Percentiles rank a stretch among this genome's conserved stretches.
Conservation (phyloP, 495 filamentous ascomycete species). For the Xylaria bambusicola region DNA sequence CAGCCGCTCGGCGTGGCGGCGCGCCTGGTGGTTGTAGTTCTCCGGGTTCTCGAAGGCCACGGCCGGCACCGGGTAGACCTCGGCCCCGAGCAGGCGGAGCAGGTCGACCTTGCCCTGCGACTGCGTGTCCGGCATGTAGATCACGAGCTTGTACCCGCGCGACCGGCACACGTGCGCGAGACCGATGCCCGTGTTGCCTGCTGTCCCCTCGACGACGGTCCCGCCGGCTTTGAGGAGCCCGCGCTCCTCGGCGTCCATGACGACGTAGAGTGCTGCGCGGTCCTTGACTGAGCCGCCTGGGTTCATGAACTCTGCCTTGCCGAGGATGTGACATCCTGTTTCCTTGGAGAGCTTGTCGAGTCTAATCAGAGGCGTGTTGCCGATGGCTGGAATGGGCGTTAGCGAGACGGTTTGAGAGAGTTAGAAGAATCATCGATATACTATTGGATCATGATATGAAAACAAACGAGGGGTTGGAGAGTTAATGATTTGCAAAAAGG, state of each 20-base stretch:
- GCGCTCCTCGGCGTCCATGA: constrained; percentile 88
- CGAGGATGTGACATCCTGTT: constrained; percentile 91
- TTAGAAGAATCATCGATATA: too few relatives aligned
- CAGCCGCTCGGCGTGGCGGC: constrained; percentile 77
- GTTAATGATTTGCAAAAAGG: too few relatives aligned
- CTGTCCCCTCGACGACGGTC: constrained; percentile 94
- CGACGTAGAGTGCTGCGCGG: constrained; percentile 90
- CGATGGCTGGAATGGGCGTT: constrained; percentile 68
- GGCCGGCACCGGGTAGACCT: constrained; percentile 96
- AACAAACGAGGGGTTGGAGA: too few relatives aligned
- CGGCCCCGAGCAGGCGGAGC: constrained; percentile 86
- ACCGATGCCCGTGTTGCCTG: constrained; percentile 97
- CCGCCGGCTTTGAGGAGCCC: constrained; percentile 81
- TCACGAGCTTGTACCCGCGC: constrained; percentile 90
- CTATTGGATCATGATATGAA: too few relatives aligned
- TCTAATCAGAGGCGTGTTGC: constrained; percentile 92
- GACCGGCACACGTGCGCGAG: constrained; percentile 94
- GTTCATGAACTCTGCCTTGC: constrained; percentile 99
- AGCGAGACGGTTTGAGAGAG: neutral
- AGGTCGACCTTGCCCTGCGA: constrained; percentile 97
- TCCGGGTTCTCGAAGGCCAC: constrained; percentile 94
- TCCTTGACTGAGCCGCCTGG: constrained; percentile 96
- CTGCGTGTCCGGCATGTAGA: constrained; percentile 99
- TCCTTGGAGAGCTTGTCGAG: constrained; percentile 85
- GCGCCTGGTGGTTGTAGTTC: constrained; percentile 97